Conservation (phyloP, 176 grass and related monocot genomes). For the Avena eriantha region DNA sequence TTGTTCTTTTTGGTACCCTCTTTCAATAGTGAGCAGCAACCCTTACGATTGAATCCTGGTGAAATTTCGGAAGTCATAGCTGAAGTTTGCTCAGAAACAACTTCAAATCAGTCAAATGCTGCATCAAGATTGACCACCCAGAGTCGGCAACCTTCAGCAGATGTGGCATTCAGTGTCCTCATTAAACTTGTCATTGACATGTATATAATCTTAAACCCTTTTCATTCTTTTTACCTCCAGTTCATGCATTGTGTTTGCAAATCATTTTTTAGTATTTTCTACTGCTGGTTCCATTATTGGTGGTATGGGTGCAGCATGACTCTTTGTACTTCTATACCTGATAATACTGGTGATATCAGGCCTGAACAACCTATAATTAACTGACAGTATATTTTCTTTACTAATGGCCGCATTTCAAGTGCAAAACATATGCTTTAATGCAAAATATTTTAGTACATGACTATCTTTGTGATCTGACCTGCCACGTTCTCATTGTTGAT, state of each 20-base stretch:
- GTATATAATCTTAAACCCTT: slow-evolving; percentile 56
- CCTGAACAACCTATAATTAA: not conserved
- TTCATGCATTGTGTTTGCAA: slow-evolving; percentile 20
- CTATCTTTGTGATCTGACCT: slow-evolving; percentile 26
- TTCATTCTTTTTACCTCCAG: slow-evolving; percentile 31
- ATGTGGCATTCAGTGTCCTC: slow-evolving; percentile 96
- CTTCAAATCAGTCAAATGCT: slow-evolving; percentile 62
- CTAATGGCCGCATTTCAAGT: slow-evolving; percentile 16
- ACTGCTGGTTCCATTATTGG: not conserved
- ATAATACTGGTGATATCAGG: slow-evolving; percentile 1
- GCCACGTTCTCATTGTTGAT: slow-evolving; percentile 11
- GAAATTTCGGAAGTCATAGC: slow-evolving; percentile 97
- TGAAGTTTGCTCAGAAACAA: slow-evolving; percentile 89
- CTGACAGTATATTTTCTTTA: slow-evolving; percentile 14
- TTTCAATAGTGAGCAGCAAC: slow-evolving; percentile 95
- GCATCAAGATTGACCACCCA: slow-evolving; percentile 70
- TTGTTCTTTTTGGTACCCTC: slow-evolving; percentile 40
- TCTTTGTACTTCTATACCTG: not conserved
- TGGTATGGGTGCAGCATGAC: not conserved
- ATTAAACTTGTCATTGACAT: slow-evolving; percentile 99
- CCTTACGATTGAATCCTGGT: slow-evolving; percentile 83
- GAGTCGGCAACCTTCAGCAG: slow-evolving; percentile 74
- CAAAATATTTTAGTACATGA: slow-evolving; percentile 8
- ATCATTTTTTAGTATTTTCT: slow-evolving; percentile 19
- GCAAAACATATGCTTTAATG: slow-evolving; percentile 12